Conservation (phyloP, 1,284 basidiomycete genomes). For the Pseudozyma tsukubaensis region DNA sequence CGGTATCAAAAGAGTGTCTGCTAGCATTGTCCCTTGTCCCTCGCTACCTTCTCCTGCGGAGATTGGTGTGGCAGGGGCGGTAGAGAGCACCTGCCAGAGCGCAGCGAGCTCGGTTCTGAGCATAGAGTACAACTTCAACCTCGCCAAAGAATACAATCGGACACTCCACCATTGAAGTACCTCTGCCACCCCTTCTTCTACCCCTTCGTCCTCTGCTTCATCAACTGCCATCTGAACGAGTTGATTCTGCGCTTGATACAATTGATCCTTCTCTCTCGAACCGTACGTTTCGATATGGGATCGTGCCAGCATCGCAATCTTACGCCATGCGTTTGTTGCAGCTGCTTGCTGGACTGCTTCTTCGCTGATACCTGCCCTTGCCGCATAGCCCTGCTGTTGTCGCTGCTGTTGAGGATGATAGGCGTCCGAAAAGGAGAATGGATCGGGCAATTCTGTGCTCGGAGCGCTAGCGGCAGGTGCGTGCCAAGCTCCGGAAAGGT, state of each 20-base stretch:
- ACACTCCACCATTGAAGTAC: constrained; percentile 49
- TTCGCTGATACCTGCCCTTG: neutral
- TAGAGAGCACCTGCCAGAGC: constrained; percentile 19
- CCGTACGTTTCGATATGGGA: constrained; percentile 12
- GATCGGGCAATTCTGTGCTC: constrained; percentile 11
- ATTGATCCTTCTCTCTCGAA: neutral
- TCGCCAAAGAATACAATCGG: constrained; percentile 37
- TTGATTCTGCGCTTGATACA: neutral
- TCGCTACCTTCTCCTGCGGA: constrained; percentile 1
- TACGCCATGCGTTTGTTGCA: constrained; percentile 34
- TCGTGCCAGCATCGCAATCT: constrained; percentile 28
- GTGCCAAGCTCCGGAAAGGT: constrained; percentile 34
- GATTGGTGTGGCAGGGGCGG: neutral
- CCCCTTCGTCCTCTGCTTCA: neutral
- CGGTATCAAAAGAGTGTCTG: constrained; percentile 17
- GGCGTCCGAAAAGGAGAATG: constrained; percentile 12
- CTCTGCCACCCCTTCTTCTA: constrained; percentile 1
- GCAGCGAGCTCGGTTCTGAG: constrained; percentile 34
- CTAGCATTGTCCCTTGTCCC: neutral
- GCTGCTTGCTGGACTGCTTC: constrained; percentile 22
- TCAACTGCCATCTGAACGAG: neutral
- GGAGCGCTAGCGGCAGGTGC: neutral
- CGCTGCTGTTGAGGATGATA: neutral
- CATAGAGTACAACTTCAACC: constrained; percentile 41
- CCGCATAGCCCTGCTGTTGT: neutral